Percentiles rank a stretch among this genome's conserved stretches.
phyloP scores from a whole-genome alignment of 306 rosid genomes.

The Castanea crenata region DNA sequence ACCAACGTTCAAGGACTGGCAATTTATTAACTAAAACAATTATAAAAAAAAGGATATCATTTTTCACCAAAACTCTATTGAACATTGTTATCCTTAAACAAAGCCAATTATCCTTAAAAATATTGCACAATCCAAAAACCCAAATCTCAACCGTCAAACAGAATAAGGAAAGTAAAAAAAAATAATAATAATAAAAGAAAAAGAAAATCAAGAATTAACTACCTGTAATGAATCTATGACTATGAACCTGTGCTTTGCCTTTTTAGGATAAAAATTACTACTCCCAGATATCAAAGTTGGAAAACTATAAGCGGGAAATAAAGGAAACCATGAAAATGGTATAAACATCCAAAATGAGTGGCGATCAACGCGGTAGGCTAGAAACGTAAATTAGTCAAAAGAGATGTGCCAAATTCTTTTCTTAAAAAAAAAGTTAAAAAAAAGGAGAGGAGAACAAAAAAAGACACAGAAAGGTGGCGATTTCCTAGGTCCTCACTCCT shows the following conservation, averaged over 20 bases:
- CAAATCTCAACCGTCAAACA: too few species aligned
- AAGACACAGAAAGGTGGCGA: conserved; percentile 19
- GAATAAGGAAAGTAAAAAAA: too few species aligned
- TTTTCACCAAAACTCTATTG: not conserved
- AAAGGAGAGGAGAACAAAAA: not conserved
- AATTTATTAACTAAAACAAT: too few species aligned
- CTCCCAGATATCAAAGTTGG: not conserved
- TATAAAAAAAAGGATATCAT: not conserved
- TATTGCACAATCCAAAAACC: too few species aligned
- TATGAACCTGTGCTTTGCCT: not conserved
- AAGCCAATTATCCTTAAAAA: too few species aligned
- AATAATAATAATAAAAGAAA: too few species aligned
- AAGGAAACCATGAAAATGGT: not conserved
- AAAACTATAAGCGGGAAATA: conserved; percentile 24
- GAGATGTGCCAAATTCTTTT: conserved; percentile 31
- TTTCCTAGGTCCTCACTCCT: conserved; percentile 48
- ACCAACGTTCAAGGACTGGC: too few species aligned
- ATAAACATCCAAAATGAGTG: conserved; percentile 36
- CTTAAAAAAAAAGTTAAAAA: conserved; percentile 40
- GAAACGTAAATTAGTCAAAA: conserved; percentile 40
- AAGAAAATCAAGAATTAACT: not conserved
- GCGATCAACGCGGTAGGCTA: conserved; percentile 37
- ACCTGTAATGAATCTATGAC: not conserved
- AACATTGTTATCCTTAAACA: not conserved
- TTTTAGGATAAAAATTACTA: not conserved